Evolutionary conservation across 1,284 basidiomycete species (phyloP).

Genomic region (Ustilago hordei): DNA sequence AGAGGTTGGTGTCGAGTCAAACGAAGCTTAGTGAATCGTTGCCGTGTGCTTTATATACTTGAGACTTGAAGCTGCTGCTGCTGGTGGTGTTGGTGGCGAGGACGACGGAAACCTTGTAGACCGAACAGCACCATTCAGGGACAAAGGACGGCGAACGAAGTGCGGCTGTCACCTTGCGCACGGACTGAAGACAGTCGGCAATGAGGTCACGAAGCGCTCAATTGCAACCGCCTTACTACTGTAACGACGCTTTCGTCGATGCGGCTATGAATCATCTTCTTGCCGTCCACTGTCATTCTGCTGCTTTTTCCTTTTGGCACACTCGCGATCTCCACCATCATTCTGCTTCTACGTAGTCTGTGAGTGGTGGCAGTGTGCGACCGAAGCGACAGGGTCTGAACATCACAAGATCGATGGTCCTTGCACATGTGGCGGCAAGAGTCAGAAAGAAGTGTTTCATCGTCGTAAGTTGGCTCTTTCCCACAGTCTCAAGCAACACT

Average conservation of each 20-base stretch:
- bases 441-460: neutral
- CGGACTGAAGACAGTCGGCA: conserved; percentile 15
- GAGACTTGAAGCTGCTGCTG: neutral
- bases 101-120: conserved; percentile 7
- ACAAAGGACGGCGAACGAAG: neutral
- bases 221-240: neutral
- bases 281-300: neutral
- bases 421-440: neutral
- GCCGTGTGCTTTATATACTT: neutral
- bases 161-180: conserved; percentile 7
- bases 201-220: conserved; percentile 27
- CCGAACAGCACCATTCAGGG: neutral
- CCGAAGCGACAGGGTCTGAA: neutral
- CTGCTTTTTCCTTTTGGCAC: neutral
- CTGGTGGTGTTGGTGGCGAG: too few species aligned
- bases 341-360: neutral
- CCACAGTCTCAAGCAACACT: too few species aligned
- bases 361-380: neutral
- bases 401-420: conserved; percentile 1
- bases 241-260: neutral
- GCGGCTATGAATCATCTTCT: conserved; percentile 22
- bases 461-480: too few species aligned
- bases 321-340: neutral
- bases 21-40: neutral
- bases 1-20: neutral